phyloP scores from a whole-genome alignment of 768 basidiomycete genomes.

The Psilocybe subaeruginosa region DNA sequence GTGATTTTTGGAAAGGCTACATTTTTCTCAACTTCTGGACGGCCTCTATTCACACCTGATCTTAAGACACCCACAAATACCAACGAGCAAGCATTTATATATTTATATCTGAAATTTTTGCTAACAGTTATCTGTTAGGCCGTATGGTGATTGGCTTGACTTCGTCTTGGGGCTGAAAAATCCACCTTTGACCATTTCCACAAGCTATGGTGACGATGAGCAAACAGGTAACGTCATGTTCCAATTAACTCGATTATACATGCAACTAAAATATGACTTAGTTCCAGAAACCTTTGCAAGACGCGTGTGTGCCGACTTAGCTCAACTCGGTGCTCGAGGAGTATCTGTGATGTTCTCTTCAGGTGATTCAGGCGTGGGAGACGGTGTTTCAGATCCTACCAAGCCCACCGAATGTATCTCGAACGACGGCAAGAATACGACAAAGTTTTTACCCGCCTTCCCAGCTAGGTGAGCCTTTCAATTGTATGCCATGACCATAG shows the following conservation, averaged over 20 bases:
- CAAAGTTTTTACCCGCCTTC: constrained; percentile 60
- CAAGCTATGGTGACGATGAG: constrained; percentile 75
- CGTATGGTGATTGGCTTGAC: constrained; percentile 58
- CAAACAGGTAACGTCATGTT: constrained; percentile 52
- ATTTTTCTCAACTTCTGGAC: constrained; percentile 65
- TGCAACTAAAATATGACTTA: constrained; percentile 21
- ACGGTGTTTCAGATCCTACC: constrained; percentile 52
- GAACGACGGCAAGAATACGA: constrained; percentile 59
- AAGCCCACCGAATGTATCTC: constrained; percentile 54
- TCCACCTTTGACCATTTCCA: constrained; percentile 66
- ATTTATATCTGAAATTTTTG: not conserved
- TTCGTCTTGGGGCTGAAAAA: constrained; percentile 49
- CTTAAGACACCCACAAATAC: constrained; percentile 36
- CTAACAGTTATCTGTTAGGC: constrained; percentile 18
- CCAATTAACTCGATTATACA: not conserved
- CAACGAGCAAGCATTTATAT: constrained; percentile 32
- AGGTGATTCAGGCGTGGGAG: constrained; percentile 74
- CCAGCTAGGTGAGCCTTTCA: constrained; percentile 50
- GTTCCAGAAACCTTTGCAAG: constrained; percentile 61
- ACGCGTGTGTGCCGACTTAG: constrained; percentile 64
- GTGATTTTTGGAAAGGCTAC: constrained; percentile 32
- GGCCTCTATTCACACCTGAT: constrained; percentile 62
- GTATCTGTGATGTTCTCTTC: constrained; percentile 66
- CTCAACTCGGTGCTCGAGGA: constrained; percentile 70
- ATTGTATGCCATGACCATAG: not conserved